Evolutionary conservation across 306 rosid species (phyloP).

Genomic region (Dryas drummondii): DNA sequence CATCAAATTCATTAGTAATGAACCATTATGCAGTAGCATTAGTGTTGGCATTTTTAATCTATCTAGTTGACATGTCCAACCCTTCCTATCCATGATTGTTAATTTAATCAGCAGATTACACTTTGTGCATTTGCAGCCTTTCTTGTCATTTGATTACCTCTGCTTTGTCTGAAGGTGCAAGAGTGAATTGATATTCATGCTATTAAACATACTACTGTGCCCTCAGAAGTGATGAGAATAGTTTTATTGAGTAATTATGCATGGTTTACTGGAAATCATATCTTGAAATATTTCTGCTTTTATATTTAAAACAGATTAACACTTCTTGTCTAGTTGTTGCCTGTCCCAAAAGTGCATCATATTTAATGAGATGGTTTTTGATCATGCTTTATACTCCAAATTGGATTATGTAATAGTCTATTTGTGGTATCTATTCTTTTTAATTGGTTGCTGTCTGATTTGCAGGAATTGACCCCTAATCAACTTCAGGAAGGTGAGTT

Average conservation of each 20-base stretch:
- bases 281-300: neutral
- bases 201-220: no score
- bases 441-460: slow-evolving; percentile 32
- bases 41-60: neutral
- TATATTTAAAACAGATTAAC: no score
- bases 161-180: neutral
- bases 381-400: slow-evolving; percentile 5
- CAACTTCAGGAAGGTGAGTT: slow-evolving; percentile 89
- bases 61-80: neutral
- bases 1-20: neutral
- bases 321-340: no score
- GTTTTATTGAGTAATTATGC: neutral
- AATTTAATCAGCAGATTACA: neutral
- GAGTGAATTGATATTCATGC: neutral
- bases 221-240: no score
- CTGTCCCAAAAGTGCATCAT: no score
- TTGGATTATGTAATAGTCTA: neutral
- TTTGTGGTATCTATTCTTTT: slow-evolving; percentile 5
- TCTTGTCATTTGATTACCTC: neutral
- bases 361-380: neutral
- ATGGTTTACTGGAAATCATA: no score
- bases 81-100: neutral
- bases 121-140: neutral
- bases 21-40: neutral
- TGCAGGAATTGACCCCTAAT: slow-evolving; percentile 89